These are phyloP conservation scores for Calamus simplicifolius DNA, from an alignment of 176 grass and related monocot genomes.

Conservation along the genomic window DNA sequence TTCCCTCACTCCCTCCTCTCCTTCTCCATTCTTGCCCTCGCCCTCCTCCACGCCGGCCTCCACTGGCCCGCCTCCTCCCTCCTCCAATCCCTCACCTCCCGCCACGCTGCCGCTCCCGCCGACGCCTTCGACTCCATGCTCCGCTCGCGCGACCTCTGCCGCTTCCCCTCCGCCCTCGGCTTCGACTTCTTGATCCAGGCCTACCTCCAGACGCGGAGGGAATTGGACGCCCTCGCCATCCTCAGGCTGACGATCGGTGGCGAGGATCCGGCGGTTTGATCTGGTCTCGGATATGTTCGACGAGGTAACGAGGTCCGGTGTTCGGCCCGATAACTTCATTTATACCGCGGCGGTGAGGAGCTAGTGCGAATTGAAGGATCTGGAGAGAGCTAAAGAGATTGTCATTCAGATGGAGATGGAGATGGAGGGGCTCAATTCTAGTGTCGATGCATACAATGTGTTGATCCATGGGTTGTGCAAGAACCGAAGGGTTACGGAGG, in stretches of 20 bases:
- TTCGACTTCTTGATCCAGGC: conserved; percentile 24
- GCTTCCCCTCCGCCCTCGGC: not conserved
- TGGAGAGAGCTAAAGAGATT: conserved; percentile 23
- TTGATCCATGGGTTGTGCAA: conserved; percentile 66
- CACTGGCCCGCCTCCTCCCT: conserved; percentile 20
- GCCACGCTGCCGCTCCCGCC: not conserved
- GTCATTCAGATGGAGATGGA: conserved; percentile 45
- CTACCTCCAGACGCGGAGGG: conserved; percentile 36
- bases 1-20: conserved; percentile 21
- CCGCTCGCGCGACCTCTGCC: conserved; percentile 15
- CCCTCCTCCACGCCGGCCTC: conserved; percentile 13
- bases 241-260: conserved; percentile 29
- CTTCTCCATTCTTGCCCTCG: conserved; percentile 16
- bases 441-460: conserved; percentile 57
- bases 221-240: conserved; percentile 31
- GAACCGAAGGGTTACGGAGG: conserved; percentile 35
- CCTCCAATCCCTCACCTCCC: conserved; percentile 13
- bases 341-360: conserved; percentile 48
- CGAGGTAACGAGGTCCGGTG: conserved; percentile 22
- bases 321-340: conserved; percentile 36
- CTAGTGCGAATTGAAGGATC: conserved; percentile 38
- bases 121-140: conserved; percentile 8
- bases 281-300: conserved; percentile 51
- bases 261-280: conserved; percentile 37
- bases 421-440: conserved; percentile 25